These are phyloP conservation scores for Malus hybrid DNA, from an alignment of 331 rosid species.

Conservation along the genomic window DNA sequence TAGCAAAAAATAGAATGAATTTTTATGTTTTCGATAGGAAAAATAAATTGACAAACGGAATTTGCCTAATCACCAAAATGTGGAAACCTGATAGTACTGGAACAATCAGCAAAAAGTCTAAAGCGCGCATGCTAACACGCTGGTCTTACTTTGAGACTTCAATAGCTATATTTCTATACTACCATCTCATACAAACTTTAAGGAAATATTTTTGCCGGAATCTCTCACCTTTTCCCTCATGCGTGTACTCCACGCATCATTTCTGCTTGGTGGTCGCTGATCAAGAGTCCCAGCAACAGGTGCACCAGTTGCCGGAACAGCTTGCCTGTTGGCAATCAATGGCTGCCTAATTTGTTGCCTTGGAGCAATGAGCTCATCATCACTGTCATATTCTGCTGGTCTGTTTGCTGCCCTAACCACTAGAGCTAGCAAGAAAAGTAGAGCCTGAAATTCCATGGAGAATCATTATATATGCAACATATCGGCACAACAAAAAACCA, in stretches of 20 bases:
- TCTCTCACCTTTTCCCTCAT: slow-evolving; percentile 93
- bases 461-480: not conserved
- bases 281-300: slow-evolving; percentile 63
- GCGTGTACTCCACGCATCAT: slow-evolving; percentile 96
- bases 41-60: not conserved
- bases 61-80: not conserved
- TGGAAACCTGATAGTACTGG: not conserved
- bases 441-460: slow-evolving; percentile 27
- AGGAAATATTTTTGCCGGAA: not conserved
- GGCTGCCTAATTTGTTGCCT: slow-evolving; percentile 86
- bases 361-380: slow-evolving; percentile 68
- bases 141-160: not conserved
- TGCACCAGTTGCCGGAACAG: slow-evolving; percentile 62
- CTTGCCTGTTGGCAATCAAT: slow-evolving; percentile 59
- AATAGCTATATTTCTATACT: not conserved
- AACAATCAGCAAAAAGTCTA: not conserved
- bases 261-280: slow-evolving; percentile 74
- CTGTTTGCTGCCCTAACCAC: slow-evolving; percentile 74
- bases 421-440: slow-evolving; percentile 62
- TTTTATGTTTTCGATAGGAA: too few relatives aligned
- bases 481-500: not conserved
- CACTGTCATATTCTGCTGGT: slow-evolving; percentile 83
- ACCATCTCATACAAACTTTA: not conserved
- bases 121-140: not conserved
- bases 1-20: not conserved